Evolutionary conservation across 306 rosid genomes (phyloP), one percentile per base, ranked within the genome.

Genomic region (Acacia confusa): DNA sequence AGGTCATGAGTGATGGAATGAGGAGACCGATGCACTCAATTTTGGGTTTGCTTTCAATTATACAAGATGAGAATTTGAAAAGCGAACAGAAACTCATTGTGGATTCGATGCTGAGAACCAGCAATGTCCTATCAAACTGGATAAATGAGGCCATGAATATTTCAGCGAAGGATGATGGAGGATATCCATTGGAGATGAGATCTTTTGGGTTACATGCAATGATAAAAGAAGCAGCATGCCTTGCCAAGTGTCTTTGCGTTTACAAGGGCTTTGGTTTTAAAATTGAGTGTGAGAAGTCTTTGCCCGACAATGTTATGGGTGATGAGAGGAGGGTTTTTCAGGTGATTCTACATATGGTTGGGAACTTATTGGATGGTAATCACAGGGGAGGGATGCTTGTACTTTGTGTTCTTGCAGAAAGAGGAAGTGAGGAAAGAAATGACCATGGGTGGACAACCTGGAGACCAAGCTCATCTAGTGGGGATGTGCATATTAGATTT

Each of bases 1-100:
- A 87, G 78, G 95, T 92, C 60, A 91, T 92, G 97, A 89, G 94
- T 71, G 90, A 87, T 70, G 97, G 98, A 79, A 94, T 92, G 97
- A 86, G 97, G 80, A 91, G 90, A 86, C 98, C 97, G 34, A 91
- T 94, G 97, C 98, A 94, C 83, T 90, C 98, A 27, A 81, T 90
- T 78, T 45, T 91, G 79, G 95, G 97, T 43, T 77, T 94, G 89
- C 94, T 94, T 80, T 94, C 98, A 2, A 82, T 92, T 84, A 19
- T 94, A 82, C 92, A 89, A 83, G 89, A 83, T 14, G 94, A 91
- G 72, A 88, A 61, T 65, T 74, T 94, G 75, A 89, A 72, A 48
- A 78, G 67, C 27, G 97, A 91, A 61, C 95, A 94, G 74, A 82
- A 67, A 72, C 84, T 90, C 65, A 76, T 92, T 70, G 89, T 92